Evolutionary conservation across 176 grass and related monocot species (phyloP), one percentile per base, ranked within the genome.

Genomic region (Eleusine indica): DNA sequence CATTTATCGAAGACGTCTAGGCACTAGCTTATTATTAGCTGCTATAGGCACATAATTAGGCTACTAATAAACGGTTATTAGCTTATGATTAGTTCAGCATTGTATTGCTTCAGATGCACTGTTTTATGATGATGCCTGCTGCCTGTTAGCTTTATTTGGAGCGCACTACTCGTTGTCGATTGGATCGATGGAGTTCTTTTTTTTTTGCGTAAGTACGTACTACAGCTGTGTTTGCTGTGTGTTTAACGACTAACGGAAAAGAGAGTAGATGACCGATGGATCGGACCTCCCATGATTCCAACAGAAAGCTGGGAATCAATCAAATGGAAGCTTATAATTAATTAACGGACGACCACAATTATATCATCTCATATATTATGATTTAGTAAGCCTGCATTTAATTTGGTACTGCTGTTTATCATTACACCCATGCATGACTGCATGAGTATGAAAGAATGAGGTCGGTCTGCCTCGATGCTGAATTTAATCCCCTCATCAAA

Each of bases 21-120:
- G 58, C 0, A 22, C 65, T 41, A 7, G 51, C 37, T 53, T 49
- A 42, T 51, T 25, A 25, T 25, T 52, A 25, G 65, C 47, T 41
- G 22, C 48, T 21, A 70, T 29, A 81, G 13, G 54, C 9, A 2
- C 68, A 82, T 73, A 43, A 72, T 62, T 58, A 82, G 6, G 80
- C 51, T 71, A 71, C 54, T 35, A 67, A 43, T 80, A 46, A 16
- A 11, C 68, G 71, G 43, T 54, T 60, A 46, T 19, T 19, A 21
- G 53, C 3, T 41, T 29, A 62, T 82, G 54, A 71, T 72, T 72
- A 82, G 53, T 82, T 72, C 32, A 46, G 17, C 82, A 58, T 85
- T 38, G 77, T 56, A n/a, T 77, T 57, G 73, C 62, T 77, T 70
- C 58, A 3, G 28, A 60, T 70, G 51, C 73, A 70, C 51, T 32